Conservation (phyloP, 305 asterid genomes). For the Rubia balearica region DNA sequence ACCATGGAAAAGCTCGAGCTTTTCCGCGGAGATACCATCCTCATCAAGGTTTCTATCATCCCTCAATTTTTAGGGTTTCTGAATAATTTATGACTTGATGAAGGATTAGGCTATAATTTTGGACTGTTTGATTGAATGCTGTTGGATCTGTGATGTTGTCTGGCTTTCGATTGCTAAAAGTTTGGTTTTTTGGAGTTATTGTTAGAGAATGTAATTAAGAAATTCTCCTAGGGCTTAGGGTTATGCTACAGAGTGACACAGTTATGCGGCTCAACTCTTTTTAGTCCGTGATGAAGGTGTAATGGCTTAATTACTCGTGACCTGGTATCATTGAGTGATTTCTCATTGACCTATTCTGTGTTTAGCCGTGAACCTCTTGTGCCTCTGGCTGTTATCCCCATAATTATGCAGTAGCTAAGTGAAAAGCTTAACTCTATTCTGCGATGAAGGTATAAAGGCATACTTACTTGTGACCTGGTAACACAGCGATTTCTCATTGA, state of each 20-base stretch:
- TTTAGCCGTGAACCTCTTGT: no score
- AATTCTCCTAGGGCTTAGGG: no score
- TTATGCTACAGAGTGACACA: no score
- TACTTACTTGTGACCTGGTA: no score
- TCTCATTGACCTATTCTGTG: no score
- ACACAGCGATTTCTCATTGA: no score
- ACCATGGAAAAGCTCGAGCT: slow-evolving; percentile 93
- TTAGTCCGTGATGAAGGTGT: background rate
- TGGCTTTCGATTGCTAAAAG: background rate
- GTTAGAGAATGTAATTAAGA: background rate
- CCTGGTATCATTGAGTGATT: no score
- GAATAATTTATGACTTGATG: background rate
- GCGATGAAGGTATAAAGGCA: background rate
- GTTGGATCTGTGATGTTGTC: slow-evolving; percentile 11
- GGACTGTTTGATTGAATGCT: slow-evolving; percentile 1
- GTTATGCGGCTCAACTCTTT: no score
- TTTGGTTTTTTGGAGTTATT: background rate
- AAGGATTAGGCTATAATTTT: background rate
- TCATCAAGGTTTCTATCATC: slow-evolving; percentile 52
- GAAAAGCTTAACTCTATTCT: background rate
- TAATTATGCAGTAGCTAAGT: no score
- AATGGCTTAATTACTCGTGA: no score
- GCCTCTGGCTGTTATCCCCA: background rate
- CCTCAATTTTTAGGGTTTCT: background rate
- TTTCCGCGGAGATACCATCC: slow-evolving; percentile 79